phyloP scores from a whole-genome alignment of 106 monocot species.

The Triglochin maritima region DNA sequence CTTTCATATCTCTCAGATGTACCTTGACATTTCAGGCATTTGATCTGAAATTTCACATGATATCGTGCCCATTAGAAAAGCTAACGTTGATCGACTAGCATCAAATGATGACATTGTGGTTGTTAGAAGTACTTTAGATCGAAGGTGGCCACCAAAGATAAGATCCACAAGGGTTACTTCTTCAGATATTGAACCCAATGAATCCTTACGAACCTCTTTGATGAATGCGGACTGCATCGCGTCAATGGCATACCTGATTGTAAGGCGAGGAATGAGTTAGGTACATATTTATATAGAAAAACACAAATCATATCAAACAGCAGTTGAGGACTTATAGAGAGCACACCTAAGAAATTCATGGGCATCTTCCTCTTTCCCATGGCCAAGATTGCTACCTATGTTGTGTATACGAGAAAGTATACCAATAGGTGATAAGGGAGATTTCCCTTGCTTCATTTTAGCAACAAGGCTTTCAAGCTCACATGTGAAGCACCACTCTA shows the following conservation, averaged over 20 bases:
- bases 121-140: slow-evolving; percentile 51
- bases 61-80: neutral
- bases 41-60: slow-evolving; percentile 44
- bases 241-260: slow-evolving; percentile 53
- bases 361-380: slow-evolving; percentile 91
- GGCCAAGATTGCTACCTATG: slow-evolving; percentile 61
- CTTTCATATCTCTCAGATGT: slow-evolving; percentile 59
- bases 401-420: slow-evolving; percentile 62
- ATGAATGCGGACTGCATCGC: slow-evolving; percentile 67
- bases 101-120: neutral
- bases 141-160: slow-evolving; percentile 87
- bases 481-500: slow-evolving; percentile 75
- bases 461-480: slow-evolving; percentile 58
- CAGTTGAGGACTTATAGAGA: neutral
- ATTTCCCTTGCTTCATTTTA: slow-evolving; percentile 45
- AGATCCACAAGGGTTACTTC: slow-evolving; percentile 68
- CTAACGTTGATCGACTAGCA: neutral
- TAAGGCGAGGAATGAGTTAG: neutral
- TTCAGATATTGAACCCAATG: slow-evolving; percentile 17
- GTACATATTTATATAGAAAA: neutral
- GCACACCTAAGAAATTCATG: slow-evolving; percentile 93
- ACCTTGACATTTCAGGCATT: slow-evolving; percentile 55
- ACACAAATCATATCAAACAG: neutral
- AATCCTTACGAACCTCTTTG: slow-evolving; percentile 36
- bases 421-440: slow-evolving; percentile 52